phyloP scores from a whole-genome alignment of 441 rosid genomes.

The Manihot esculenta region DNA sequence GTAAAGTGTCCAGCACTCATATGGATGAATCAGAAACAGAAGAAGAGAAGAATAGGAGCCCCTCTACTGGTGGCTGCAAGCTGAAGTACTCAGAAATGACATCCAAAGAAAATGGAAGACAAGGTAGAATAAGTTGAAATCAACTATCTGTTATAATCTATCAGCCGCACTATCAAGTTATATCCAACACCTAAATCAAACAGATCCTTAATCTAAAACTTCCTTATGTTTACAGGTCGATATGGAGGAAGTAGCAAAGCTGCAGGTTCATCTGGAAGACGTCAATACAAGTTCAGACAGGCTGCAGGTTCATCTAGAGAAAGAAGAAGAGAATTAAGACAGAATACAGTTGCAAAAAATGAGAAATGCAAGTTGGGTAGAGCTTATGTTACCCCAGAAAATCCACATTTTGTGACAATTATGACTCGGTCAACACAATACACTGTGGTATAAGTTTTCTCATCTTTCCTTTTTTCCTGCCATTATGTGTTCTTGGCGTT shows the following conservation, averaged over 20 bases:
- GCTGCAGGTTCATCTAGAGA: conserved; percentile 4
- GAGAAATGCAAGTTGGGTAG: not conserved
- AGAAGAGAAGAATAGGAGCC: conserved; percentile 3
- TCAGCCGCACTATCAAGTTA: too few relatives aligned
- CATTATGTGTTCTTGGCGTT: not conserved
- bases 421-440: not conserved
- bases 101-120: conserved; percentile 1
- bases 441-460: conserved; percentile 14
- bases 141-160: too few relatives aligned
- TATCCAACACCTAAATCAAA: too few relatives aligned
- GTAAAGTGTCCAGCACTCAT: too few relatives aligned
- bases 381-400: conserved; percentile 2
- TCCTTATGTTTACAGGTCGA: too few relatives aligned
- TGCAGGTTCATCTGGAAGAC: conserved; percentile 16
- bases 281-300: not conserved
- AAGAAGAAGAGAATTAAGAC: not conserved
- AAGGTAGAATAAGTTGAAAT: too few relatives aligned
- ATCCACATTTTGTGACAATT: conserved; percentile 20
- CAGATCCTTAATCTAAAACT: not conserved
- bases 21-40: conserved; percentile 20
- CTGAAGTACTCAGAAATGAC: conserved; percentile 15
- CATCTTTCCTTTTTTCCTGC: not conserved
- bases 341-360: not conserved
- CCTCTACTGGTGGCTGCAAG: conserved; percentile 6
- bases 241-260: too few relatives aligned